Base-by-base conservation (phyloP, 129 eudicot genomes). In the Lonicera japonica region DNA sequence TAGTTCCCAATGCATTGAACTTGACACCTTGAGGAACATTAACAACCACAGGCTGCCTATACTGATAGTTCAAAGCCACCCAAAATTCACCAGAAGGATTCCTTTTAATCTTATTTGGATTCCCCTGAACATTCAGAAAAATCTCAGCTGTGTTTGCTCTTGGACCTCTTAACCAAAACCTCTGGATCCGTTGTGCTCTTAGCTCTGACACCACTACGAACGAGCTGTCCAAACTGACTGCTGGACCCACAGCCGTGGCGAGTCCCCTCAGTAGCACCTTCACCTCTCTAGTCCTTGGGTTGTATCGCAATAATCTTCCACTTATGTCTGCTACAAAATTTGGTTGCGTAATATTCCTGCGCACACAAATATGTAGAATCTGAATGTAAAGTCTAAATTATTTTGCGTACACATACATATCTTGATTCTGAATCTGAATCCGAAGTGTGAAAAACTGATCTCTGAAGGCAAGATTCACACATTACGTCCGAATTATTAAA, bases 31-130 rank as follows among this genome's bases (percentile, higher is more conserved):
- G 43, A 5, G 68, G 69, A 25, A 55, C 36, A 29, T 29, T 16
- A 7, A 17, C 1, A 7, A 17, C 1, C 1, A 3, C 2, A 9
- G 60, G 29, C 5, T 36, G 25, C 12, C 47, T 13, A 5, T 38
- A 56, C 3, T 56, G 12, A 54, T 21, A 18, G 41, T 62, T 68
- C 16, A 66, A 63, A 3, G 70, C 38, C 50, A 77, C 66, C 82
- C 75, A 72, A 58, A 72, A 77, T 15, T 72, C 77, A 11, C 83
- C 83, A 0, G 29, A 0, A 17, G 23, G 13, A 29, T 61, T 68
- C 46, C 78, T 67, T n/a, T 63, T 72, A 0, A 77, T 77, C 36
- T 77, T 72, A 18, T 62, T 75, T 0, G 78, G 75, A 25, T 52
- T 46, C 8, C 82, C 83, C 0, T 70, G 58, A 47, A 77, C 75